Percentiles rank a stretch among this genome's conserved stretches.
Conservation (phyloP, 768 basidiomycete species). For the Rhizopogon vesiculosus region DNA sequence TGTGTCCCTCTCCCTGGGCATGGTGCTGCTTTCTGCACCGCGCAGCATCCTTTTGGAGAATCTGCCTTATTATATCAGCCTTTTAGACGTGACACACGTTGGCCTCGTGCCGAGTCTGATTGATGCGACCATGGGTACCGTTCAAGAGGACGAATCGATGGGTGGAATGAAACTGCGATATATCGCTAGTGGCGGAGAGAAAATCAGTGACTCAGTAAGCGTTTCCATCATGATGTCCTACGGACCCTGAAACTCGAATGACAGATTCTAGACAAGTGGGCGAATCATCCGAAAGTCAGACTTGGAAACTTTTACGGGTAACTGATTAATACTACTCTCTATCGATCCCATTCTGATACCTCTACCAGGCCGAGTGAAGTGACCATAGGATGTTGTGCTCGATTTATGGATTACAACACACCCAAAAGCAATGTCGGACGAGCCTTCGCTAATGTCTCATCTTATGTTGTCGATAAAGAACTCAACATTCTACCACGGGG, state of each 20-base stretch:
- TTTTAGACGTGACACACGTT: conserved; percentile 43
- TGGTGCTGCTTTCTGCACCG: conserved; percentile 38
- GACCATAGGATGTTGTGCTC: conserved; percentile 47
- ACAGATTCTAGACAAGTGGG: conserved; percentile 43
- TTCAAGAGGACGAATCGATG: conserved; percentile 24
- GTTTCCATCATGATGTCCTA: neutral
- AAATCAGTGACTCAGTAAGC: conserved; percentile 46
- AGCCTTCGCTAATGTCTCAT: conserved; percentile 30
- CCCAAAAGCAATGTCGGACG: conserved; percentile 41
- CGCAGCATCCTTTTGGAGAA: conserved; percentile 36
- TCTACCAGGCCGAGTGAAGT: conserved; percentile 41
- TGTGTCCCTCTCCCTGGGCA: conserved; percentile 37
- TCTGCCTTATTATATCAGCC: conserved; percentile 34
- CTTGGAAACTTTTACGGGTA: conserved; percentile 49
- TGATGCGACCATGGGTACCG: conserved; percentile 39
- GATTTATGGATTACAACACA: conserved; percentile 35
- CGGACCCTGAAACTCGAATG: neutral
- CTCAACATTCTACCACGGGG: conserved; percentile 41
- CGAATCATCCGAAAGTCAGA: conserved; percentile 36
- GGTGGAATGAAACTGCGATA: conserved; percentile 33
- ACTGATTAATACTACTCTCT: neutral
- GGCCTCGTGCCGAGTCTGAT: conserved; percentile 51
- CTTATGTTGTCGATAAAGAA: conserved; percentile 38
- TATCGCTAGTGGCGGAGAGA: conserved; percentile 48
- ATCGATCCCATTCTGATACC: neutral